These are phyloP conservation scores for Trichothecium roseum DNA, from an alignment of 2,329 filamentous ascomycete genomes.

Conservation along the genomic window DNA sequence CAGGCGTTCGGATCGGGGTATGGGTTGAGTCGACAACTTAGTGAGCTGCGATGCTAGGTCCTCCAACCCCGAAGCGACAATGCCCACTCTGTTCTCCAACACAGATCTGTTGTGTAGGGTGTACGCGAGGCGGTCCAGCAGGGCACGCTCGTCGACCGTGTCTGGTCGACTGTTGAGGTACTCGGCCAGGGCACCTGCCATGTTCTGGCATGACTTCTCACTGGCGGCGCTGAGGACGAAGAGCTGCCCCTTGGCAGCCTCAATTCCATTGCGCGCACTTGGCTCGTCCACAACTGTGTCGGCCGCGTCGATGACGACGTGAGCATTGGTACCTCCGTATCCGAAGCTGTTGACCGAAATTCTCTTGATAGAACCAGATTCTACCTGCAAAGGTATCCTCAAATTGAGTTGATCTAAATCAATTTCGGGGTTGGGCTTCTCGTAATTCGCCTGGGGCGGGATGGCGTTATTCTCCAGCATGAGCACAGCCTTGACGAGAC, in stretches of 20 bases:
- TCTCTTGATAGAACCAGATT: slow-evolving; percentile 24
- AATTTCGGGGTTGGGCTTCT: slow-evolving; percentile 19
- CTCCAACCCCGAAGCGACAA: slow-evolving; percentile 9
- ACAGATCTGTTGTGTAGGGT: slow-evolving; percentile 4
- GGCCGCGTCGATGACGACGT: slow-evolving; percentile 22
- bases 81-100: slow-evolving; percentile 5
- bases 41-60: slow-evolving; percentile 6
- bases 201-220: slow-evolving; percentile 10
- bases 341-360: slow-evolving; percentile 25
- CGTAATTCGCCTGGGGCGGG: slow-evolving; percentile 18
- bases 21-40: slow-evolving; percentile 6
- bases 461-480: slow-evolving; percentile 19
- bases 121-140: slow-evolving; percentile 8
- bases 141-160: background rate
- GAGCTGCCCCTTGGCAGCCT: slow-evolving; percentile 8
- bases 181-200: slow-evolving; percentile 7
- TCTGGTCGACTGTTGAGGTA: slow-evolving; percentile 5
- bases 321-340: slow-evolving; percentile 17
- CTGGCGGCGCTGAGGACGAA: slow-evolving; percentile 11
- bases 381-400: slow-evolving; percentile 10
- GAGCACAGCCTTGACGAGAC: slow-evolving; percentile 17
- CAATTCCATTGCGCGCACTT: background rate
- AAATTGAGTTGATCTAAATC: slow-evolving; percentile 13
- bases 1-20: slow-evolving; percentile 4
- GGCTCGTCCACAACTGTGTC: slow-evolving; percentile 11